These are phyloP conservation scores for Trichoderma orchidacearum DNA, from an alignment of 495 filamentous ascomycete genomes.

Conservation along the genomic window DNA sequence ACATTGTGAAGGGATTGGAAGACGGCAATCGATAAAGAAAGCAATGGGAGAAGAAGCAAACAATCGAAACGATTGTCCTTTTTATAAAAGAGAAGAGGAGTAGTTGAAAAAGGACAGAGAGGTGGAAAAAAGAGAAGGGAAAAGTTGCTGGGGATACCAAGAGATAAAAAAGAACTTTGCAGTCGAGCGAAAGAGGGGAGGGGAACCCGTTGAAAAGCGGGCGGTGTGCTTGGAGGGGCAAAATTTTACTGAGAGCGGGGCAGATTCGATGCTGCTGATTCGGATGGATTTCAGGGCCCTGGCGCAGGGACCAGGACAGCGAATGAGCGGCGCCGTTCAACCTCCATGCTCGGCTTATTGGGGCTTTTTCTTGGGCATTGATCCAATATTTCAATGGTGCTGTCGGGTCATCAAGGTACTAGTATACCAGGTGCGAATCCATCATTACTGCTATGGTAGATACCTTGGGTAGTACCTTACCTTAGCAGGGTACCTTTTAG, in stretches of 20 bases:
- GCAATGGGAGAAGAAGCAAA: background rate
- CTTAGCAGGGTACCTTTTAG: no score
- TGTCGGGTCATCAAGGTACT: no score
- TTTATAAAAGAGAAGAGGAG: background rate
- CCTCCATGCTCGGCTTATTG: background rate
- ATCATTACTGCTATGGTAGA: no score
- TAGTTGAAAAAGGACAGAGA: slow-evolving; percentile 5
- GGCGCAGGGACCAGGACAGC: no score
- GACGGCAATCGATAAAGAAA: slow-evolving; percentile 2
- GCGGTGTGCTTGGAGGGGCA: slow-evolving; percentile 1
- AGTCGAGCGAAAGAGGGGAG: slow-evolving; percentile 3
- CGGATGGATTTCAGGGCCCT: background rate
- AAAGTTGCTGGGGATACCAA: slow-evolving; percentile 2
- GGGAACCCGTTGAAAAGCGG: background rate
- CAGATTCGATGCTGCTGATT: background rate
- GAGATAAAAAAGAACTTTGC: slow-evolving; percentile 2
- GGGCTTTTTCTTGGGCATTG: background rate
- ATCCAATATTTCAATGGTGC: no score
- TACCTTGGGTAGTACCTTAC: no score
- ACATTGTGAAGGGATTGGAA: slow-evolving; percentile 25
- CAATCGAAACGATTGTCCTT: background rate
- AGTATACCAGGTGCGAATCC: no score
- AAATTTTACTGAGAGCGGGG: slow-evolving; percentile 1
- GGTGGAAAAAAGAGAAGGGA: slow-evolving; percentile 7
- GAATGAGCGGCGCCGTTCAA: background rate